phyloP scores from a whole-genome alignment of 495 filamentous ascomycete genomes.

The Podospora sp. region DNA sequence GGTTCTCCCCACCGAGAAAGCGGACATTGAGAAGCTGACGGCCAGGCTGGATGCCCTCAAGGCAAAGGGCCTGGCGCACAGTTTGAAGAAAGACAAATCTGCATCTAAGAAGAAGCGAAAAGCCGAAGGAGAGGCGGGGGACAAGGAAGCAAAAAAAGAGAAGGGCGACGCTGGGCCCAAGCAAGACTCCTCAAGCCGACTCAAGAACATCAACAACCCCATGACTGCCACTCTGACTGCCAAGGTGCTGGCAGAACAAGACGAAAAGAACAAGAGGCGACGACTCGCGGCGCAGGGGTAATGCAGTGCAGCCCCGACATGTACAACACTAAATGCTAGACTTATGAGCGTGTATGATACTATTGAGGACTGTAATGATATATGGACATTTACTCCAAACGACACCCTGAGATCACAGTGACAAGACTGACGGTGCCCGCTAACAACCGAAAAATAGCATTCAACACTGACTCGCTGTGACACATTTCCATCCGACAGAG shows the following conservation, averaged over 20 bases:
- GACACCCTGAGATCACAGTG: too few relatives aligned
- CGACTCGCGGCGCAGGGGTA: slow-evolving; percentile 55
- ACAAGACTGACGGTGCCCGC: too few relatives aligned
- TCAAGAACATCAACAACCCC: slow-evolving; percentile 76
- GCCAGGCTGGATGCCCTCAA: slow-evolving; percentile 66
- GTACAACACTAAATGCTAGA: not conserved
- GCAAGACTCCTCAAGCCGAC: slow-evolving; percentile 36
- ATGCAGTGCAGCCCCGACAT: slow-evolving; percentile 6
- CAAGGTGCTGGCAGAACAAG: slow-evolving; percentile 82
- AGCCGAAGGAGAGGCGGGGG: slow-evolving; percentile 43
- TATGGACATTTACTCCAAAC: not conserved
- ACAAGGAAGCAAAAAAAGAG: slow-evolving; percentile 37
- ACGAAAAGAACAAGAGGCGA: slow-evolving; percentile 75
- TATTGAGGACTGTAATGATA: not conserved
- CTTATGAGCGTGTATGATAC: not conserved
- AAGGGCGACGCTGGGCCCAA: slow-evolving; percentile 21
- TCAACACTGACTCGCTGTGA: not conserved
- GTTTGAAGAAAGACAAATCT: slow-evolving; percentile 87
- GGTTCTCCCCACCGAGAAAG: slow-evolving; percentile 72
- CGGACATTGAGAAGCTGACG: slow-evolving; percentile 69
- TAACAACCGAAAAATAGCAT: not conserved
- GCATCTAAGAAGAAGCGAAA: slow-evolving; percentile 63
- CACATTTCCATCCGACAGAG: not conserved
- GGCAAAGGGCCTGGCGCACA: slow-evolving; percentile 76
- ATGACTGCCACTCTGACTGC: slow-evolving; percentile 82